A percentile compares a stretch with the other conserved stretches of the same genome.
Evolutionary conservation across 345 rosid species (phyloP).

Genomic region (Leavenworthia alabamica): DNA sequence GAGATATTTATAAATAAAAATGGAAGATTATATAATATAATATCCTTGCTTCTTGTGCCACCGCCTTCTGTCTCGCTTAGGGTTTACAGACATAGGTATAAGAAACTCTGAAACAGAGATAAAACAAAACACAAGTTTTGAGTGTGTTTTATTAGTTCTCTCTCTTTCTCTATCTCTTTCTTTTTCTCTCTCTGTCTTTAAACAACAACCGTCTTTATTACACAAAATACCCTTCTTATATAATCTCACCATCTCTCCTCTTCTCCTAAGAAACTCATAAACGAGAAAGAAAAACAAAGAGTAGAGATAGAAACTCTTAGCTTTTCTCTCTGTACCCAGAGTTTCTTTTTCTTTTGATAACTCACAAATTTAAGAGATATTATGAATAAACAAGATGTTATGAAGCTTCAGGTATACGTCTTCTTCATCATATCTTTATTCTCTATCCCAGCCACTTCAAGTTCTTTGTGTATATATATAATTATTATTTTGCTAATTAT

Average conservation of each 20-base stretch:
- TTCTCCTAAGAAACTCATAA: background rate
- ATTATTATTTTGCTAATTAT: background rate
- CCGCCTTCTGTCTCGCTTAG: slow-evolving; percentile 32
- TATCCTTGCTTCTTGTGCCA: slow-evolving; percentile 32
- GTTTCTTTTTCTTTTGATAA: slow-evolving; percentile 5
- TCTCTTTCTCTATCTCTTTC: background rate
- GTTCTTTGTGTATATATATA: background rate
- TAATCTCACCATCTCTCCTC: slow-evolving; percentile 8
- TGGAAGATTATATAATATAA: no score
- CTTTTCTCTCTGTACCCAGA: background rate
- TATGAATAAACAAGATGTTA: slow-evolving; percentile 67
- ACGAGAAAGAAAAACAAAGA: background rate
- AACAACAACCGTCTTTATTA: slow-evolving; percentile 39
- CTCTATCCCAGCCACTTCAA: background rate
- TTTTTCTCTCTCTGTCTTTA: slow-evolving; percentile 12
- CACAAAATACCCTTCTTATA: slow-evolving; percentile 12
- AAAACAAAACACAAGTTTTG: slow-evolving; percentile 34
- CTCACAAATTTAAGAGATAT: slow-evolving; percentile 1
- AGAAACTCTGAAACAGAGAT: slow-evolving; percentile 31
- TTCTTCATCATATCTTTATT: background rate
- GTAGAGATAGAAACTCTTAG: background rate
- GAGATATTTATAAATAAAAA: slow-evolving; percentile 17
- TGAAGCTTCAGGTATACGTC: slow-evolving; percentile 70
- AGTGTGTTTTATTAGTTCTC: slow-evolving; percentile 18
- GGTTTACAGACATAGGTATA: slow-evolving; percentile 10